Base-by-base conservation (phyloP, 2,329 filamentous ascomycete species). In the Pseudopyrenochaeta lycopersici region DNA sequence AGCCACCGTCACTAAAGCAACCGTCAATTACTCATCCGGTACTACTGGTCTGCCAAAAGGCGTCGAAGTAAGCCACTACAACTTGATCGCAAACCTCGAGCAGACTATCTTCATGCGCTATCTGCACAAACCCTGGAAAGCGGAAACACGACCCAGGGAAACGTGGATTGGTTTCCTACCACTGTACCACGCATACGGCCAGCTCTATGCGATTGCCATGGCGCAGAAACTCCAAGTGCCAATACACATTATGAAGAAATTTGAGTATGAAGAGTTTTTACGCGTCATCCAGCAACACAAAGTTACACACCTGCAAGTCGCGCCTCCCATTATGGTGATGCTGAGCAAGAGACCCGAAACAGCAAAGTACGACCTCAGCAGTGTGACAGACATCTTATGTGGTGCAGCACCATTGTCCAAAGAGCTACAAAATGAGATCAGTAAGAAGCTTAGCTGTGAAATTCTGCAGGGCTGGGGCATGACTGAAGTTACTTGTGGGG, bases 41-140 rank as follows among this genome's bases (percentile, higher is more conserved):
- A 84, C 82, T 0, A 84, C 81, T 0, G 82, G 82, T 2, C 66
- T 83, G 5, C 81, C 82, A 5, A 84, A 84, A 62, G 81, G 81
- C 17, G 81, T 84, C 3, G 78, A 77, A 59, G 75, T 83, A 23
- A 79, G 78, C 21, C 81, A 84, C 57, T 68, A 76, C 53, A 83
- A 83, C 54, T 68, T 84, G 23, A 75, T 82, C 29, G 76, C 82
- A 33, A 84, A 84, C 53, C 75, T 80, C 3, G 77, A 79, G 48
- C 83, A 85, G 64, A 79, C 77, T 3, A 79, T 81, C 39, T 79
- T 77, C 66, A 78, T 81, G 65, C 73, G 76, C 18, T 79, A 78
- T 53, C 66, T 75, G 7, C 63, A 75, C 42, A 78, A 70, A 48
- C 75, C 76, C 7, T 78, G 75, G 55, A 75, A 64, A 23, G 75